phyloP scores from a whole-genome alignment of 805 yeast genomes.

The Saccharomycopsis sp. region DNA sequence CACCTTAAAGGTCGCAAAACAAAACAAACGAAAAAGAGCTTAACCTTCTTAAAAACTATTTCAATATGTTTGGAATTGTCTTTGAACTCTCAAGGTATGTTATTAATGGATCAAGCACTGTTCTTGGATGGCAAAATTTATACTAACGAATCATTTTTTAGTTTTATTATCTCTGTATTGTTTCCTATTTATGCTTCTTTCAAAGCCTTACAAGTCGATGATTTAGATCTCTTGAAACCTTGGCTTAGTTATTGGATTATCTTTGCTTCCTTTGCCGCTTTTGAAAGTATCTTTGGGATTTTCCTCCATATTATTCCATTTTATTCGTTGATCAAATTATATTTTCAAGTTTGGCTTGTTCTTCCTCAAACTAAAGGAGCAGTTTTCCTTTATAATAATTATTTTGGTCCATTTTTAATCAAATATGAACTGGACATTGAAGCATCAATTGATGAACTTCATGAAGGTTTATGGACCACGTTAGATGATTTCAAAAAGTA shows the following conservation, averaged over 20 bases:
- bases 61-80: too few species aligned
- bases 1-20: too few species aligned
- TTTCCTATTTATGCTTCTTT: slow-evolving; percentile 56
- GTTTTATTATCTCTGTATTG: slow-evolving; percentile 30
- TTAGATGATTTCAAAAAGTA: slow-evolving; percentile 8
- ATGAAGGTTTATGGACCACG: slow-evolving; percentile 7
- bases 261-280: slow-evolving; percentile 32
- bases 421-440: slow-evolving; percentile 29
- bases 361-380: slow-evolving; percentile 41
- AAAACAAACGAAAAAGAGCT: too few species aligned
- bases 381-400: slow-evolving; percentile 27
- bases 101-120: too few species aligned
- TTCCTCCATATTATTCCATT: slow-evolving; percentile 40
- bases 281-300: slow-evolving; percentile 28
- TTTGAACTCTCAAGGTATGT: too few species aligned
- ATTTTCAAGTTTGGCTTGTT: slow-evolving; percentile 50
- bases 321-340: slow-evolving; percentile 36
- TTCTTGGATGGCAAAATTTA: too few species aligned
- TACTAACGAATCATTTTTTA: too few species aligned
- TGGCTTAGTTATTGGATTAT: slow-evolving; percentile 65
- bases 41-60: too few species aligned
- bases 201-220: slow-evolving; percentile 40
- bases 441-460: slow-evolving; percentile 13
- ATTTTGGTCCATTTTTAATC: slow-evolving; percentile 30
- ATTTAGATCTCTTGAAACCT: slow-evolving; percentile 27